phyloP scores from a whole-genome alignment of 2,329 filamentous ascomycete species.

The Phialophora macrospora region DNA sequence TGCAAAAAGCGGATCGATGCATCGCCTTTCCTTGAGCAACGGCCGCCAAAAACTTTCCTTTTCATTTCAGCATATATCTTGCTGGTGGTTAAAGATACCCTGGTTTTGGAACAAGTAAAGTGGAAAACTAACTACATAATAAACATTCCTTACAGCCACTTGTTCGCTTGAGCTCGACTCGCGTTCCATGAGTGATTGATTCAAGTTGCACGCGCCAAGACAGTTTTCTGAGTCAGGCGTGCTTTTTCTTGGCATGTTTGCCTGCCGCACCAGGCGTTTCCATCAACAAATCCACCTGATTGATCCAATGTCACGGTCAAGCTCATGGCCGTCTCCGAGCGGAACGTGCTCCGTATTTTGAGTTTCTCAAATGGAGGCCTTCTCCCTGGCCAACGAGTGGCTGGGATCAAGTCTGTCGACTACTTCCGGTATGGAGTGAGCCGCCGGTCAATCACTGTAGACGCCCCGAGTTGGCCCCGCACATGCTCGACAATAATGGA shows the following conservation, averaged over 20 bases:
- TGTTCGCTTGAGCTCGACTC: background rate
- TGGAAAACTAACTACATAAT: background rate
- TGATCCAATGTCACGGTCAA: no score
- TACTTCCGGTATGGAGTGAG: no score
- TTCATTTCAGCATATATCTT: slow-evolving; percentile 2
- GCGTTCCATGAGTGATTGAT: background rate
- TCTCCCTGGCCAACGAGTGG: background rate
- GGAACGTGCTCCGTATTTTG: background rate
- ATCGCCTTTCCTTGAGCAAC: background rate
- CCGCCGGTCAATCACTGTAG: no score
- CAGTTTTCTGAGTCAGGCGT: background rate
- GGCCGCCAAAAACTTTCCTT: background rate
- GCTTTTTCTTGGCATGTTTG: background rate
- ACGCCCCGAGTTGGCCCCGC: background rate
- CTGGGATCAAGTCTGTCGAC: background rate
- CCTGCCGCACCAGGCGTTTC: background rate
- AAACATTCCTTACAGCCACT: background rate
- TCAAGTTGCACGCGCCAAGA: background rate
- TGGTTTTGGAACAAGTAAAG: background rate
- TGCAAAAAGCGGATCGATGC: background rate
- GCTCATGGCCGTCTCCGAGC: background rate
- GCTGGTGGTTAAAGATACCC: slow-evolving; percentile 2
- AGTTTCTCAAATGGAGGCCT: background rate
- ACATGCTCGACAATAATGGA: background rate
- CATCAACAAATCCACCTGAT: no score